Evolutionary conservation across 1,139 yeast species (phyloP), one percentile per base, ranked within the genome.

Genomic region (Tardiomyces depauwii): DNA sequence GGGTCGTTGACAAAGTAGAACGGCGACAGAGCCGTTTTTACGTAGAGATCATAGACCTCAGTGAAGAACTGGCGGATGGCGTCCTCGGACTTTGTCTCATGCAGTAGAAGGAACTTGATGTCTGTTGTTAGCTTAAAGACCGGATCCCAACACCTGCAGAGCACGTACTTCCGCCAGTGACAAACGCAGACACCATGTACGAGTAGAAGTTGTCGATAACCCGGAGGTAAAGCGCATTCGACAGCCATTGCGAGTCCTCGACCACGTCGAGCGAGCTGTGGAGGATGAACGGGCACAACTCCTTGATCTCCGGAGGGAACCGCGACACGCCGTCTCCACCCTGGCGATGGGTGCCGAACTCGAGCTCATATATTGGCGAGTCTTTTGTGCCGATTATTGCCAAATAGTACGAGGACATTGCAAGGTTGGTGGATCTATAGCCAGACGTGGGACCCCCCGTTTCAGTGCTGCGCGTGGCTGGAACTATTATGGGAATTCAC

Each of bases 361-460:
- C 96, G 11, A 88, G 73, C 60, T 88, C 96, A 58, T 88, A 91
- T 2, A 93, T 62, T 0, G 96, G 96, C 51, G 77, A 77, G 61
- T 91, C 98, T 42, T 77, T 74, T 1, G 93, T 82, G 18, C 97
- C 97, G 41, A 91, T 77, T 45, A 91, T 82, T 14, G 94, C 84
- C 58, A 93, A 78, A 64, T 88, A 88, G 67, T 83, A 87, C 16
- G 36, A 30, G 32, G 95, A 82, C 78, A 78, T 78, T 21, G n/a
- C n/a, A 5, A 10, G 19, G 18, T 14, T 18, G 12, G 21, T 12
- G 7, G 9, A 40, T 13, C 21, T 14, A 4, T 18, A 10, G n/a
- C 33, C 42, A 18, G 19, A 16, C 5, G 11, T 4, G 39, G 4
- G 21, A 4, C 3, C 16, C 13, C n/a, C 33, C 27, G 28, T 25